Percentiles rank a stretch among this genome's conserved stretches.
Conservation (phyloP, 1,284 basidiomycete species). For the Cerioporus squamosus region DNA sequence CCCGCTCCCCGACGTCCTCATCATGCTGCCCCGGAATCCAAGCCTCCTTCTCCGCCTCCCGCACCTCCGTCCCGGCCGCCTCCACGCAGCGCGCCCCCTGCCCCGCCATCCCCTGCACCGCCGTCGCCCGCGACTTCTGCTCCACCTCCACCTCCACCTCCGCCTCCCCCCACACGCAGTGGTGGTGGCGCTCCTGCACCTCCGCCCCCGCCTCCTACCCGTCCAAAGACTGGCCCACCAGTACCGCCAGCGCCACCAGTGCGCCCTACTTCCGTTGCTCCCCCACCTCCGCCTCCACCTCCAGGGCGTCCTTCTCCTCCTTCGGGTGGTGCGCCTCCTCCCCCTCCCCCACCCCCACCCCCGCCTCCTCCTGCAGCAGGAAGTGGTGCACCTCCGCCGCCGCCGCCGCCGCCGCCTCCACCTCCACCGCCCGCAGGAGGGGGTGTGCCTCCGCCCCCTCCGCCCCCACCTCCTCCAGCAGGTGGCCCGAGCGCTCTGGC, state of each 20-base stretch:
- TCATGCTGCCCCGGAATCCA: slow-evolving; percentile 38
- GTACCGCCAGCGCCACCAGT: slow-evolving; percentile 38
- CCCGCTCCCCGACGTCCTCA: slow-evolving; percentile 49
- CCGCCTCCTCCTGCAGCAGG: slow-evolving; percentile 40
- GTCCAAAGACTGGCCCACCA: slow-evolving; percentile 38
- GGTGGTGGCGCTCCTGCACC: slow-evolving; percentile 24
- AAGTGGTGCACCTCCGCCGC: slow-evolving; percentile 36
- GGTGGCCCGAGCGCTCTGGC: slow-evolving; percentile 34
- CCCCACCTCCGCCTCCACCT: slow-evolving; percentile 38
- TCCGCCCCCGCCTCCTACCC: slow-evolving; percentile 32
- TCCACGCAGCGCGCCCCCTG: slow-evolving; percentile 14
- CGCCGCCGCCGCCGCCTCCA: slow-evolving; percentile 42
- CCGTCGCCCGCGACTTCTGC: slow-evolving; percentile 20
- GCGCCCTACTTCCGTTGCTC: slow-evolving; percentile 34
- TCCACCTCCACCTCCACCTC: slow-evolving; percentile 8
- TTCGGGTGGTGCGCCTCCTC: slow-evolving; percentile 37
- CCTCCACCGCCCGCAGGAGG: slow-evolving; percentile 40
- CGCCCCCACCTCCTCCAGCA: slow-evolving; percentile 29
- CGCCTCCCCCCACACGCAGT: slow-evolving; percentile 26
- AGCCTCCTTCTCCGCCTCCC: slow-evolving; percentile 29
- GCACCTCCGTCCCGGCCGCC: slow-evolving; percentile 26
- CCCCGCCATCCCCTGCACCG: slow-evolving; percentile 8
- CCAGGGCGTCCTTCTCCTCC: slow-evolving; percentile 35
- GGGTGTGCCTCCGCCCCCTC: slow-evolving; percentile 30
- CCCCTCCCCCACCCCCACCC: slow-evolving; percentile 39